phyloP scores from a whole-genome alignment of 352 stramenopile genomes.

The Globisporangium heterothallicum region DNA sequence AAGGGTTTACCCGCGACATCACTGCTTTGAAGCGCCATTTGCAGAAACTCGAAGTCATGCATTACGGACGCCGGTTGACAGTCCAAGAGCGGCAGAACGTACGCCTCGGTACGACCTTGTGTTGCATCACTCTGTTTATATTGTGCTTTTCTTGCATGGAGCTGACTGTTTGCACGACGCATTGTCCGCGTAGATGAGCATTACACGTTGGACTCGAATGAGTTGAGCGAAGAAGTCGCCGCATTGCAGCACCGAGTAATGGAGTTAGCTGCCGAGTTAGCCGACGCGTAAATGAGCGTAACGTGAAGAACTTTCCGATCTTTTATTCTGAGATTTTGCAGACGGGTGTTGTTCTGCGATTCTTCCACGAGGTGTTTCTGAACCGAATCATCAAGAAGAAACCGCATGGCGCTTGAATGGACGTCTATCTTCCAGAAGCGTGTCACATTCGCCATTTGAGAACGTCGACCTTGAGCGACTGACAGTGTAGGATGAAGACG shows the following conservation, averaged over 20 bases:
- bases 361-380: background rate
- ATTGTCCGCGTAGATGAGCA: slow-evolving; percentile 29
- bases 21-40: slow-evolving; percentile 54
- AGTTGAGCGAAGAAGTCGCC: slow-evolving; percentile 60
- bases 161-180: background rate
- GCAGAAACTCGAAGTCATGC: slow-evolving; percentile 65
- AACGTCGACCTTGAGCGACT: no score
- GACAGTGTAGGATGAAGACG: background rate
- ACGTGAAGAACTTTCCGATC: background rate
- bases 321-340: background rate
- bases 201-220: slow-evolving; percentile 45
- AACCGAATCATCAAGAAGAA: background rate
- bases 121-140: background rate
- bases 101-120: slow-evolving; percentile 25
- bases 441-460: no score
- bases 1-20: slow-evolving; percentile 72
- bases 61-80: slow-evolving; percentile 49
- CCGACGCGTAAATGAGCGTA: slow-evolving; percentile 22
- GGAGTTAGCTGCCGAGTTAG: slow-evolving; percentile 51
- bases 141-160: background rate
- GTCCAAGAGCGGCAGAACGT: slow-evolving; percentile 40
- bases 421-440: no score
- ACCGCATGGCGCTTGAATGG: no score
- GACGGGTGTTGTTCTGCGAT: background rate
- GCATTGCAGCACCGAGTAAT: slow-evolving; percentile 54